Base-by-base conservation (phyloP, 352 stramenopile genomes). In the Globisporangium nagaii region DNA sequence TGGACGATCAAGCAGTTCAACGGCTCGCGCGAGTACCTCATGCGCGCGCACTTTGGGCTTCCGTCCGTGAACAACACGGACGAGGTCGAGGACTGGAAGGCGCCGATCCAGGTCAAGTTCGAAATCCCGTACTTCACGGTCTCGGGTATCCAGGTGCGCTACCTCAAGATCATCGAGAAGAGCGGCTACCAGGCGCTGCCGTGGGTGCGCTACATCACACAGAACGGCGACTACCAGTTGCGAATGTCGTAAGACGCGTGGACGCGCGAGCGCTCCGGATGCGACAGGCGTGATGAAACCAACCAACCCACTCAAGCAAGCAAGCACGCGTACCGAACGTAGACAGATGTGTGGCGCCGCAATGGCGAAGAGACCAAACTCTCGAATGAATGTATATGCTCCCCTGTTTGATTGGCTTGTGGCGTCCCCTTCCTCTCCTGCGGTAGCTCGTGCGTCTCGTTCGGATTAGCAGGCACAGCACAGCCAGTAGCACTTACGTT, bases 1-100 rank as follows among this genome's bases (percentile, higher is more conserved):
- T 99, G 98, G 98, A 98, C 79, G 11, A 99, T 99, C 64, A 99
- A 99, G 75, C 96, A 99, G 78, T 99, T 99, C 69, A 97, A 99
- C 65, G 96, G 96, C 13, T 86, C 91, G 50, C 78, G 95, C 50
- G 97, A 99, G 76, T 99, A 99, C 66, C 78, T 99, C n/a, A 99
- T 99, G 98, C 84, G 97, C 44, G 97, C 97, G 10, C 96, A 99
- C 65, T 99, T 99, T 75, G 97, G 97, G 32, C 73, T 99, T 17
- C 97, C 97, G 6, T 98, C 89, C 56, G 98, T 99, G 52, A 96
- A 93, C 62, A 87, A 92, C 58, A n/a, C n/a, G n/a, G 68, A 78
- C 20, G 78, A 86, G 6, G 80, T 71, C 42, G 87, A 93, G 39
- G 86, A 93, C 66, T 96, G 88, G 88, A 96, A 95, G 64, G 82